Evolutionary conservation across 257 asterid genomes (phyloP), one percentile per base, ranked within the genome.

Genomic region (Plectranthus barbatus): DNA sequence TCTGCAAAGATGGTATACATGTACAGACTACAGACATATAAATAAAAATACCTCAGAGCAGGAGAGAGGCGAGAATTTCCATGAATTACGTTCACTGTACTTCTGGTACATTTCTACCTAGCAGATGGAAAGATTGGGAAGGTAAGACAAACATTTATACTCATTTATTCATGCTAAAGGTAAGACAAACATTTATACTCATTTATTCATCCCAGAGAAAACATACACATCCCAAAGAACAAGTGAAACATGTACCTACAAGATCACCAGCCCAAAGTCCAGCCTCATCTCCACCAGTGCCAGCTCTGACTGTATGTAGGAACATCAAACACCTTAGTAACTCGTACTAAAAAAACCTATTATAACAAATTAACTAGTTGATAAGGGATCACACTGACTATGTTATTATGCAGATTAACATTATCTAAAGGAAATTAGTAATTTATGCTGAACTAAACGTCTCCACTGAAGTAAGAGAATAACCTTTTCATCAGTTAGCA

Each of bases 251-350:
- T 84, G 87, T 84, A 93, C 96, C 97, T 87, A 93, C 99, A 93
- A 93, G 99, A 93, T 93, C 99, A 90, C 91, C 99, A 36, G 96
- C 99, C 95, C 97, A 93, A 34, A 90, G 71, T 74, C 97, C 97
- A 74, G 97, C 99, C 79, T 93, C 99, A 71, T 90, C 99, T 68
- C 97, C 99, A 59, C 99, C 99, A 41, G 97, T 80, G 67, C 99
- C 99, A 74, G 99, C 99, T 78, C 99, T 81, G 61, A 93, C 99
- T 93, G 90, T 74, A 73, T 61, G 69, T 46, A 64, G 63, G 65
- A 66, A 66, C 54, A 53, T 50, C 41, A 40, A 74, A 53, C 33
- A 56, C 49, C 50, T 66, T 40, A 49, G 53, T 39, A 60, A 40
- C 31, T 45, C 42, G 47, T 4, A 48, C 24, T 6, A 56, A 53